A percentile compares a stretch with the other conserved stretches of the same genome.
phyloP scores from a whole-genome alignment of 2,329 filamentous ascomycete species.

The Blastomyces gilchristii region DNA sequence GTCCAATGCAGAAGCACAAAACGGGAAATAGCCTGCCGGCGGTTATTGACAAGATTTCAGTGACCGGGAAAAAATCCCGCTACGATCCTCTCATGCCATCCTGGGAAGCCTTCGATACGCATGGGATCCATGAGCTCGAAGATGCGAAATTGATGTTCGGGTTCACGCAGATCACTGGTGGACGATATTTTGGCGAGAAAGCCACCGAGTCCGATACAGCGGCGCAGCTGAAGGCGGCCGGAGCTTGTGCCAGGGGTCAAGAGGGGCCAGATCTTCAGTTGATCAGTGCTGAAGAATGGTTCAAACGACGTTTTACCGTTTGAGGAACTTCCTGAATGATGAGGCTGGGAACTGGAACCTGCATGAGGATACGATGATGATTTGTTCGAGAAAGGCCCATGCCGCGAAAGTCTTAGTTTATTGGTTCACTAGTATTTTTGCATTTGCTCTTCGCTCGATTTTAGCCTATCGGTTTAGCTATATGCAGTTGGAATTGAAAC shows the following conservation, averaged over 20 bases:
- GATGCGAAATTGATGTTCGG: slow-evolving; percentile 31
- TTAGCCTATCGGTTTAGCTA: neutral
- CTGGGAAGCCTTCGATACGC: slow-evolving; percentile 27
- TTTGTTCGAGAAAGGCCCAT: neutral
- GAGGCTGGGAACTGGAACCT: neutral
- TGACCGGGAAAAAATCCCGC: slow-evolving; percentile 25
- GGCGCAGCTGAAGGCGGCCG: slow-evolving; percentile 3
- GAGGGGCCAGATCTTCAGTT: slow-evolving; percentile 1
- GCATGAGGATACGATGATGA: neutral
- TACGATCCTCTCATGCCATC: slow-evolving; percentile 23
- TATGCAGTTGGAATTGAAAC: neutral
- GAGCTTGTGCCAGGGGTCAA: slow-evolving; percentile 2
- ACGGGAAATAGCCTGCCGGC: neutral
- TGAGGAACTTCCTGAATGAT: neutral
- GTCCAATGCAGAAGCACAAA: neutral
- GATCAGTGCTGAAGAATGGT: slow-evolving; percentile 4
- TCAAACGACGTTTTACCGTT: neutral
- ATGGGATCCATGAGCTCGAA: slow-evolving; percentile 25
- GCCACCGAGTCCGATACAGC: neutral
- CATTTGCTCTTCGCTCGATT: neutral
- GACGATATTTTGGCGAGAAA: slow-evolving; percentile 11
- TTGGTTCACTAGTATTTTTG: neutral
- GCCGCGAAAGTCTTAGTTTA: neutral
- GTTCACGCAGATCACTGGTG: slow-evolving; percentile 28
- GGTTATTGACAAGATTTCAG: slow-evolving; percentile 3